phyloP scores from a whole-genome alignment of 352 stramenopile genomes.

The Globisporangium carolinianum region DNA sequence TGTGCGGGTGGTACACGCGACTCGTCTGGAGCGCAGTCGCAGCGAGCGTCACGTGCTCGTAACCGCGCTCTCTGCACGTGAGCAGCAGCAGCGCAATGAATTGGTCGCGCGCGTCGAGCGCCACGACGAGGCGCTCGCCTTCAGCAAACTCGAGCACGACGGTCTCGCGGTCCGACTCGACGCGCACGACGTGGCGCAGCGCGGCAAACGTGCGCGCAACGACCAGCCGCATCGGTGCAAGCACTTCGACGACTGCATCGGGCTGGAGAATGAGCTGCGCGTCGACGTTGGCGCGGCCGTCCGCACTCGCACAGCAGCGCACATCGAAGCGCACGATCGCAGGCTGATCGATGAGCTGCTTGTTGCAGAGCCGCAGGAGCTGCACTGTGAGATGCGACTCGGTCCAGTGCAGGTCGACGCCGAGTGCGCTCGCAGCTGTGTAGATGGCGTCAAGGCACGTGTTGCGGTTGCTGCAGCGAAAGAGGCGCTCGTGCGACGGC shows the following conservation, averaged over 20 bases:
- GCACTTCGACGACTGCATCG: slow-evolving; percentile 52
- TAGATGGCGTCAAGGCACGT: slow-evolving; percentile 59
- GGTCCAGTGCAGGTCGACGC: slow-evolving; percentile 29
- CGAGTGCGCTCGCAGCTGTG: slow-evolving; percentile 31
- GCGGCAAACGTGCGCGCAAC: slow-evolving; percentile 49
- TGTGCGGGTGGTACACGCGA: slow-evolving; percentile 57
- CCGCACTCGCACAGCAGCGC: neutral
- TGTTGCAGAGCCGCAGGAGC: slow-evolving; percentile 52
- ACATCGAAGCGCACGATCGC: slow-evolving; percentile 66
- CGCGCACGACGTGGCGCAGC: slow-evolving; percentile 41
- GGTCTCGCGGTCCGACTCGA: slow-evolving; percentile 45
- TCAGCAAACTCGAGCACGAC: slow-evolving; percentile 64
- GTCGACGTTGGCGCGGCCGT: slow-evolving; percentile 16
- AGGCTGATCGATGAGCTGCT: slow-evolving; percentile 43
- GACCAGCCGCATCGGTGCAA: slow-evolving; percentile 47
- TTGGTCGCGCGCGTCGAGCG: slow-evolving; percentile 49
- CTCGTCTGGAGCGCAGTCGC: slow-evolving; percentile 36
- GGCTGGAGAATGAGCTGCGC: slow-evolving; percentile 66
- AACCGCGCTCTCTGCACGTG: slow-evolving; percentile 45
- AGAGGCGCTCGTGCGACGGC: slow-evolving; percentile 60
- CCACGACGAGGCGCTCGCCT: slow-evolving; percentile 43
- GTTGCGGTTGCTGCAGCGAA: slow-evolving; percentile 48
- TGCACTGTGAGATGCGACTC: slow-evolving; percentile 37
- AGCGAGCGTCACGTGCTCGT: slow-evolving; percentile 41
- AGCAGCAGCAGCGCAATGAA: slow-evolving; percentile 61